phyloP scores from a whole-genome alignment of 2,329 filamentous ascomycete species.

The Orbilia javanica region DNA sequence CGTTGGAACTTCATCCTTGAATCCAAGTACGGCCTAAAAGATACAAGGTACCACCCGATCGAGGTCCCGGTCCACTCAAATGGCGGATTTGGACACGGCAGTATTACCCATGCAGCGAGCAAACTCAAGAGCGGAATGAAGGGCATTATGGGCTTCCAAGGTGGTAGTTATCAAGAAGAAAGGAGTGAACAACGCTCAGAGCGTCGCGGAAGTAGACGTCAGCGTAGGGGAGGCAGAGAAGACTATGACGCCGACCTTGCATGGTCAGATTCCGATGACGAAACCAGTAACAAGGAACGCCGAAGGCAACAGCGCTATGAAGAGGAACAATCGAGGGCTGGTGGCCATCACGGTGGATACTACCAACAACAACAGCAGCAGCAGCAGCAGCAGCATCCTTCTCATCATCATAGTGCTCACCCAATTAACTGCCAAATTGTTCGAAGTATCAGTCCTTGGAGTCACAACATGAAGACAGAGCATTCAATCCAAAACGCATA shows the following conservation, averaged over 20 bases:
- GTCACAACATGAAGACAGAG: conserved; percentile 72
- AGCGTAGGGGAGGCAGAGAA: conserved; percentile 18
- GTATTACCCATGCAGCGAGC: conserved; percentile 23
- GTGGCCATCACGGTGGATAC: conserved; percentile 20
- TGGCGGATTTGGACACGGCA: conserved; percentile 45
- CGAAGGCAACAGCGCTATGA: conserved; percentile 10
- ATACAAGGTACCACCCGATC: conserved; percentile 26
- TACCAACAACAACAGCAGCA: conserved; percentile 28
- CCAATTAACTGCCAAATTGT: conserved; percentile 69
- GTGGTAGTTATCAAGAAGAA: conserved; percentile 3
- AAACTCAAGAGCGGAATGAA: conserved; percentile 46
- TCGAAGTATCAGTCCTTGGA: conserved; percentile 71
- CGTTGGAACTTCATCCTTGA: conserved; percentile 91
- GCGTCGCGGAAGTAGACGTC: conserved; percentile 9
- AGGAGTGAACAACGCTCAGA: conserved; percentile 11
- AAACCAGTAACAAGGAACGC: conserved; percentile 2
- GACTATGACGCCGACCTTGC: conserved; percentile 33
- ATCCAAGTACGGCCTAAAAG: conserved; percentile 71
- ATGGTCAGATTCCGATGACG: conserved; percentile 44
- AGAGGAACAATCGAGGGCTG: conserved; percentile 23
- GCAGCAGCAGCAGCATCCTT: neutral
- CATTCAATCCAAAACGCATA: conserved; percentile 92
- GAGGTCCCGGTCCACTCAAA: conserved; percentile 19
- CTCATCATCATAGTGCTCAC: conserved; percentile 64
- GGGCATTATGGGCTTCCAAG: conserved; percentile 26